Evolutionary conservation across 139 green algal species (phyloP).

Genomic region (Chlorella ohadii): DNA sequence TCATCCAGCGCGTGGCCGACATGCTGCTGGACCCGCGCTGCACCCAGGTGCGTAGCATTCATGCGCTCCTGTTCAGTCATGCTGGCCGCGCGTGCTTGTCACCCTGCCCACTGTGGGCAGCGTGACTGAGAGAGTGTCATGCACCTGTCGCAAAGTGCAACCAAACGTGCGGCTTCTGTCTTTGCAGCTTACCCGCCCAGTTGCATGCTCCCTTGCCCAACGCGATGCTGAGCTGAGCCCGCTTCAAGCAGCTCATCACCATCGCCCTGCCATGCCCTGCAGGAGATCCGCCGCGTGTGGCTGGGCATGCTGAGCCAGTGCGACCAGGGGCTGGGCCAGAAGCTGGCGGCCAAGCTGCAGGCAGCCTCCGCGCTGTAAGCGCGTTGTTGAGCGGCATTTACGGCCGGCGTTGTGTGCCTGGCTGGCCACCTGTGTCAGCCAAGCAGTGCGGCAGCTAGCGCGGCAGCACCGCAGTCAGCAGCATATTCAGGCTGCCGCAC

Average conservation of each 20-base stretch:
- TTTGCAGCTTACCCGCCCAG: no score
- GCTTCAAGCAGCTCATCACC: background rate
- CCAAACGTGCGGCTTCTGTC: no score
- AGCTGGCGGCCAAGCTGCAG: constrained; percentile 82
- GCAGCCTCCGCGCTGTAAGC: constrained; percentile 42
- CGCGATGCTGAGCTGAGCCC: no score
- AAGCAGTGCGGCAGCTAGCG: background rate
- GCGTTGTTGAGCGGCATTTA: background rate
- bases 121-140: no score
- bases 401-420: background rate
- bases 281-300: constrained; percentile 89
- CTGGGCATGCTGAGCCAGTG: constrained; percentile 93
- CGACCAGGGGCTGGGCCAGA: constrained; percentile 76
- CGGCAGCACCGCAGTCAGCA: background rate
- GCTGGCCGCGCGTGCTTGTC: no score
- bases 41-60: no score
- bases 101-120: no score
- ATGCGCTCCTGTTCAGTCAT: background rate
- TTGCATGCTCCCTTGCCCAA: no score
- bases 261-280: background rate
- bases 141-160: no score
- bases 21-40: no score
- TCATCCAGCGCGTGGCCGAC: no score
- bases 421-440: background rate
- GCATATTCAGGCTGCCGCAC: background rate